phyloP scores from a whole-genome alignment of 2,329 filamentous ascomycete species.

The Aspergillus luchuensis region DNA sequence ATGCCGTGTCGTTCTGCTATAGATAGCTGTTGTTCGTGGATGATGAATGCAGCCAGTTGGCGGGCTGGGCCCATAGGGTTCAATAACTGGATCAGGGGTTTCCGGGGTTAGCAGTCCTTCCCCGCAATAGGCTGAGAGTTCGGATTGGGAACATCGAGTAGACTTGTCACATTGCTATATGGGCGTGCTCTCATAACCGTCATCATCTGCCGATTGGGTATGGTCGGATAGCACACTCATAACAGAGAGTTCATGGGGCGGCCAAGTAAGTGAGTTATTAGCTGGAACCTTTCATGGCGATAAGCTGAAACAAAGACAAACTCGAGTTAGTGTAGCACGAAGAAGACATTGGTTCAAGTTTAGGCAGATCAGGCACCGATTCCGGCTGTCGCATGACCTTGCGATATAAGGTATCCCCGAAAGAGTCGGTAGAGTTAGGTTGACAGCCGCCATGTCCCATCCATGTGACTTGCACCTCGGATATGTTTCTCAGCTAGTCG shows the following conservation, averaged over 20 bases:
- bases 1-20: neutral
- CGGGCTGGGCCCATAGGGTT: neutral
- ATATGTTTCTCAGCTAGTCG: neutral
- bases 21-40: neutral
- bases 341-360: slow-evolving; percentile 4
- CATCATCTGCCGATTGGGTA: neutral
- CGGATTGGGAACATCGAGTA: neutral
- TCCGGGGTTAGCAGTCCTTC: neutral
- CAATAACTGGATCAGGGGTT: neutral
- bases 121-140: neutral
- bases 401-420: slow-evolving; percentile 9
- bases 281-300: neutral
- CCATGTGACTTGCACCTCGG: slow-evolving; percentile 11
- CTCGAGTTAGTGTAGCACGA: slow-evolving; percentile 1
- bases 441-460: neutral
- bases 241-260: neutral
- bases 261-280: too few relatives aligned
- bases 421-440: neutral
- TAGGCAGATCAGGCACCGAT: slow-evolving; percentile 18
- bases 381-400: slow-evolving; percentile 14
- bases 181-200: neutral
- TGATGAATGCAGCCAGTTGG: neutral
- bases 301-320: slow-evolving; percentile 17
- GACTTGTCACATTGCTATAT: neutral
- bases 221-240: neutral